A percentile compares a stretch with the other conserved stretches of the same genome.
Conservation (phyloP, 1,139 yeast species). For the Sugiyamaella novakii region DNA sequence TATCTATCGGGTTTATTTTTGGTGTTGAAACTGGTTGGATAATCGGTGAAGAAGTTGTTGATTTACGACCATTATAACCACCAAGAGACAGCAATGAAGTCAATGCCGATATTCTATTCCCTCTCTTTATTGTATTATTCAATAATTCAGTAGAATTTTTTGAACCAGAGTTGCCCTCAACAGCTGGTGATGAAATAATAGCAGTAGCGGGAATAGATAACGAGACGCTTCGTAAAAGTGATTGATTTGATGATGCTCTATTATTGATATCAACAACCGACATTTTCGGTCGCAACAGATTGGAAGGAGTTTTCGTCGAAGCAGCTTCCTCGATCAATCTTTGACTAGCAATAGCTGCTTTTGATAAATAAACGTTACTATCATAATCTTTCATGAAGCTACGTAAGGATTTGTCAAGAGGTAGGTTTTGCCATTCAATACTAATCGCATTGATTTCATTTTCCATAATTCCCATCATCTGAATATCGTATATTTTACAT, state of each 20-base stretch:
- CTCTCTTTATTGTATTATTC: slow-evolving; percentile 28
- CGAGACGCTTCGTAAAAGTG: slow-evolving; percentile 25
- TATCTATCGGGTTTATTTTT: background rate
- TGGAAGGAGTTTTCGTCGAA: slow-evolving; percentile 27
- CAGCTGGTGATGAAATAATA: slow-evolving; percentile 27
- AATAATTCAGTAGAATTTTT: slow-evolving; percentile 25
- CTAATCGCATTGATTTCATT: slow-evolving; percentile 72
- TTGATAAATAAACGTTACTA: slow-evolving; percentile 40
- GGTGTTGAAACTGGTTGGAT: slow-evolving; percentile 9
- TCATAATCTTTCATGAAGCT: slow-evolving; percentile 69
- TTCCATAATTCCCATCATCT: slow-evolving; percentile 98
- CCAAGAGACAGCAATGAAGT: slow-evolving; percentile 30
- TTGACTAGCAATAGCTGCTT: slow-evolving; percentile 30
- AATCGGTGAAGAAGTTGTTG: slow-evolving; percentile 14
- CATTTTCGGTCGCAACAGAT: slow-evolving; percentile 29
- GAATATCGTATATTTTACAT: slow-evolving; percentile 90
- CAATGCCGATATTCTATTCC: slow-evolving; percentile 29
- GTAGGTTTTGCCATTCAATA: slow-evolving; percentile 45
- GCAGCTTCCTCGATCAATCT: slow-evolving; percentile 33
- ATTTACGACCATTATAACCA: slow-evolving; percentile 4
- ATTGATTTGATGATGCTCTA: slow-evolving; percentile 9
- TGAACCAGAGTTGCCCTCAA: slow-evolving; percentile 15
- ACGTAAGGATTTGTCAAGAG: slow-evolving; percentile 41
- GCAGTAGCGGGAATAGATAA: slow-evolving; percentile 31
- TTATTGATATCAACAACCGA: slow-evolving; percentile 18